Evolutionary conservation across 495 filamentous ascomycete genomes (phyloP), one percentile per base, ranked within the genome.

Genomic region (Penicillium pancosmium): DNA sequence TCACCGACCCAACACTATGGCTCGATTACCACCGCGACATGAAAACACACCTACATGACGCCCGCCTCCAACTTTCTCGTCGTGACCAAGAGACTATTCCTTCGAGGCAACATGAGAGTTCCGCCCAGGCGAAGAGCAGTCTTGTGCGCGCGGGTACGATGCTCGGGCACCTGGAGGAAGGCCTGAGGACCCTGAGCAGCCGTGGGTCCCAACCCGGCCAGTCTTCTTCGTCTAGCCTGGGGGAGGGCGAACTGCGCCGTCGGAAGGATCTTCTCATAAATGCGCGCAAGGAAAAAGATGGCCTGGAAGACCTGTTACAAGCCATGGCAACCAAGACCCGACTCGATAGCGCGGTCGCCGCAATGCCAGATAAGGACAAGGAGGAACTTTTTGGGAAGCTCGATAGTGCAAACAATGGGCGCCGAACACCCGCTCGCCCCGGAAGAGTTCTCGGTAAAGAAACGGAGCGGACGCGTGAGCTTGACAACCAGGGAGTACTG

Each of bases 401-500:
- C 2, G 61, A 63, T 27, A 35, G 40, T 12, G 19, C 57, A 7
- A 57, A 54, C 13, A 52, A 44, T 9, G 65, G 58, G 25, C 64
- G 69, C 19, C 68, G 65, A 47, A 71, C 66, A 18, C 62, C 72
- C 35, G 57, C 61, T 9, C 61, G 72, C 48, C 63, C 83, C 6
- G 84, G 91, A 5, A 71, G 93, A 21, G 90, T 97, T 4, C 78
- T 98, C 6, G 95, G 95, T 0, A 87, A 88, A 47, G 94, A 99
- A 73, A 98, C 91, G 43, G 90, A 92, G 57, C 80, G 82, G 56
- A 98, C 94, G 47, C 77, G 93, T 40, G 92, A 96, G 75, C 74
- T 94, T 56, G 94, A 97, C 68, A 99, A 99, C 66, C 75, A 85
- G 33, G 94, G 93, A 0, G 89, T 99, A 41, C 59, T 97, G 68